These are phyloP conservation scores for Penicillium vulpinum DNA, from an alignment of 2,329 filamentous ascomycete genomes.

Conservation along the genomic window DNA sequence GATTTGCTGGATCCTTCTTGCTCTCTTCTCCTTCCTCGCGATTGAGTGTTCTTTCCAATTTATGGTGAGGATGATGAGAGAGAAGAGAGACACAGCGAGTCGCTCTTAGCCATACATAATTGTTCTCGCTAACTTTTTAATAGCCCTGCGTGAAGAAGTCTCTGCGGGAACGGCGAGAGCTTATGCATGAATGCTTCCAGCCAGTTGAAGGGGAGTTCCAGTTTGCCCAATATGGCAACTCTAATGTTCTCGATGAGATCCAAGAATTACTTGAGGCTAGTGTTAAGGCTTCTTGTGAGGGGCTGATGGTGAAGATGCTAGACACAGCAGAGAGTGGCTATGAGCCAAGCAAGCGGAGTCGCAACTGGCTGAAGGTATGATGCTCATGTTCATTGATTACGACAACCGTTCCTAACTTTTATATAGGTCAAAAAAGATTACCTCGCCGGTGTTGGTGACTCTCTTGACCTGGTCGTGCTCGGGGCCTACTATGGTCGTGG, in stretches of 20 bases:
- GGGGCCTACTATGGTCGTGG: conserved; percentile 93
- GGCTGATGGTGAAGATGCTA: conserved; percentile 99
- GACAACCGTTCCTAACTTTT: conserved; percentile 1
- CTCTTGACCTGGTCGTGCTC: conserved; percentile 90
- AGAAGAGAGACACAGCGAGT: not conserved
- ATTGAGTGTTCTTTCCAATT: not conserved
- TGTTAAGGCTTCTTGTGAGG: conserved; percentile 93
- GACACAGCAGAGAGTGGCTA: conserved; percentile 91
- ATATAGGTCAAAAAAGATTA: conserved; percentile 93
- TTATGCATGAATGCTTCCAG: conserved; percentile 71
- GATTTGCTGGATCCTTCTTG: not conserved
- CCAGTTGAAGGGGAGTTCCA: conserved; percentile 86
- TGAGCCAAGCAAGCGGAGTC: conserved; percentile 91
- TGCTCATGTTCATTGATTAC: not conserved
- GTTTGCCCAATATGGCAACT: conserved; percentile 84
- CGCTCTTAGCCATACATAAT: not conserved
- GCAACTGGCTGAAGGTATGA: conserved; percentile 93
- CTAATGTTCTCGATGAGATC: conserved; percentile 88
- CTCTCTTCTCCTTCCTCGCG: not conserved
- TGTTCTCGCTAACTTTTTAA: not conserved
- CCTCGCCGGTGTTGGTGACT: conserved; percentile 88
- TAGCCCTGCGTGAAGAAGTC: conserved; percentile 78
- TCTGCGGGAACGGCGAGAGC: conserved; percentile 76
- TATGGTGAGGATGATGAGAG: not conserved
- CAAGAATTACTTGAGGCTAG: conserved; percentile 90